Percentiles rank a stretch among this genome's conserved stretches.
Evolutionary conservation across 2,329 filamentous ascomycete species (phyloP).

Genomic region (Aspergillus niger): DNA sequence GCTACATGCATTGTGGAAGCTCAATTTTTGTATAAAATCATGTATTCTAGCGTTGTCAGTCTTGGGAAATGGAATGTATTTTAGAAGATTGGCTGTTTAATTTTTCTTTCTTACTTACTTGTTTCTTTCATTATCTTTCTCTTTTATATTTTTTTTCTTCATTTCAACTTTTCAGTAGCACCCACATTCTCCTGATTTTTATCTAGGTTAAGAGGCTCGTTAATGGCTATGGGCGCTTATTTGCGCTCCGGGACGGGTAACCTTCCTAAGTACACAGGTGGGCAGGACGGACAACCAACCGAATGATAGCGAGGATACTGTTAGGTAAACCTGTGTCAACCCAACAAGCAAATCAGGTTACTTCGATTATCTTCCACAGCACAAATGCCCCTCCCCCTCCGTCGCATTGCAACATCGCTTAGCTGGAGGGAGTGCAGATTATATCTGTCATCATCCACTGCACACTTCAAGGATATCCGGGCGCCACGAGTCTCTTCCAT

Average conservation of each 20-base stretch:
- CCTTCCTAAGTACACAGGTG: not conserved
- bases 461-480: slow-evolving; percentile 7
- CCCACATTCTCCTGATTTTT: not conserved
- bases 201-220: not conserved
- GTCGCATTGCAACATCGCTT: slow-evolving; percentile 30
- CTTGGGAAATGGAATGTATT: slow-evolving; percentile 5
- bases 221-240: slow-evolving; percentile 13
- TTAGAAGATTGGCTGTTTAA: not conserved
- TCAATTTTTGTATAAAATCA: slow-evolving; percentile 2
- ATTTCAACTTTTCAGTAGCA: not conserved
- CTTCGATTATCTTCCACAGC: slow-evolving; percentile 17
- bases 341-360: slow-evolving; percentile 15
- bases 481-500: slow-evolving; percentile 5
- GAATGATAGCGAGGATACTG: slow-evolving; percentile 1
- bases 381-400: slow-evolving; percentile 41
- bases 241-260: slow-evolving; percentile 5
- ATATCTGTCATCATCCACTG: slow-evolving; percentile 9
- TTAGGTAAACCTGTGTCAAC: slow-evolving; percentile 5
- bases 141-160: too few relatives aligned
- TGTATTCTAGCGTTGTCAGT: slow-evolving; percentile 1
- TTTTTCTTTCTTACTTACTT: too few relatives aligned
- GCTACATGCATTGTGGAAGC: not conserved
- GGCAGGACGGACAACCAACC: not conserved
- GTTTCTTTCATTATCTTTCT: too few relatives aligned
- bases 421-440: slow-evolving; percentile 17